These are phyloP conservation scores for Chytridiales sp. DNA, from an alignment of 371 early-diverging fungal species.

Conservation along the genomic window DNA sequence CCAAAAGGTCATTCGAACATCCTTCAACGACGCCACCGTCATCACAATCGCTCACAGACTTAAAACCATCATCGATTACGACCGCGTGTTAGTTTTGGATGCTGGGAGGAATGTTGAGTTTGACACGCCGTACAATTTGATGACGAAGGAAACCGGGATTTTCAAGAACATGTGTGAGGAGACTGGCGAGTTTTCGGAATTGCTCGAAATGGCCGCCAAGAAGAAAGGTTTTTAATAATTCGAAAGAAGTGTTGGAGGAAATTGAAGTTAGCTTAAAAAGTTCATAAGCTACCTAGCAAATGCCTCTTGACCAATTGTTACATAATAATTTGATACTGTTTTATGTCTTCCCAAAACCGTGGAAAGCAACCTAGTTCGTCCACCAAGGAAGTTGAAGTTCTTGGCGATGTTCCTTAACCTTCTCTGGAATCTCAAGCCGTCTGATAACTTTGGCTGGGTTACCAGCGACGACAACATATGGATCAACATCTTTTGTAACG, in stretches of 20 bases:
- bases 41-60: conserved; percentile 52
- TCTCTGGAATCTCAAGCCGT: conserved; percentile 32
- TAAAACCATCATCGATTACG: conserved; percentile 50
- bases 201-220: conserved; percentile 33
- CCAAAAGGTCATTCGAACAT: conserved; percentile 76
- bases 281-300: too few species aligned
- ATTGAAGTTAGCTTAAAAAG: too few species aligned
- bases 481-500: conserved; percentile 79
- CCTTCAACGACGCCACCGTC: conserved; percentile 48
- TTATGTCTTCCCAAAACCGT: too few species aligned
- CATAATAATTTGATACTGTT: too few species aligned
- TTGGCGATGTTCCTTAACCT: too few species aligned
- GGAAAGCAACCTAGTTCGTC: too few species aligned
- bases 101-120: conserved; percentile 44
- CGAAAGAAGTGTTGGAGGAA: too few species aligned
- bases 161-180: conserved; percentile 37
- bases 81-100: conserved; percentile 49
- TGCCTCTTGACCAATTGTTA: too few species aligned
- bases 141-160: conserved; percentile 15
- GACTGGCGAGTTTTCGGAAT: conserved; percentile 33
- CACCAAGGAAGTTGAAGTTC: too few species aligned
- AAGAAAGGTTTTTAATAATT: too few species aligned
- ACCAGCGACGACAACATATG: conserved; percentile 73
- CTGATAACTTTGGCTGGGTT: conserved; percentile 78
- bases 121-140: conserved; percentile 41